These are phyloP conservation scores for Trametes gibbosa DNA, from an alignment of 768 basidiomycete genomes.

Conservation along the genomic window DNA sequence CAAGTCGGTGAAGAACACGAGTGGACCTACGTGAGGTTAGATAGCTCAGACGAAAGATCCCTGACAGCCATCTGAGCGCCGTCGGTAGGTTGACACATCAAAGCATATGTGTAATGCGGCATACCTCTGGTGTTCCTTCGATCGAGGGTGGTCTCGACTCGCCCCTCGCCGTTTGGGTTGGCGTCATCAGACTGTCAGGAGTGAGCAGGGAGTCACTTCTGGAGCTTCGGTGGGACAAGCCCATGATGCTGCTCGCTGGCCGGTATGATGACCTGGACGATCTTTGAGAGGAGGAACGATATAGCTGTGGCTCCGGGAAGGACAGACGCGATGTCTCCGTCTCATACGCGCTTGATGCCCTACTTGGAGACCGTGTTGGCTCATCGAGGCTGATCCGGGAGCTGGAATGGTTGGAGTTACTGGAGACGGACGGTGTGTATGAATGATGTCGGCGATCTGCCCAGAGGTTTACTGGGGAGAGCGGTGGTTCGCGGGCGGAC, in stretches of 20 bases:
- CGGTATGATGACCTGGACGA: constrained; percentile 19
- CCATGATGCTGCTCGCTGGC: neutral
- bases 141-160: constrained; percentile 29
- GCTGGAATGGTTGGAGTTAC: constrained; percentile 21
- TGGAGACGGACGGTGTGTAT: constrained; percentile 14
- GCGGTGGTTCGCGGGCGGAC: constrained; percentile 31
- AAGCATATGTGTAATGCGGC: neutral
- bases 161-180: constrained; percentile 15
- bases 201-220: constrained; percentile 25
- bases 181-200: constrained; percentile 13
- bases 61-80: constrained; percentile 15
- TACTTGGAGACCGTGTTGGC: constrained; percentile 32
- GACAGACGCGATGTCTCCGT: constrained; percentile 19
- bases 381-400: constrained; percentile 23
- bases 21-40: constrained; percentile 23
- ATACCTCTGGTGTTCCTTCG: constrained; percentile 28
- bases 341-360: constrained; percentile 40
- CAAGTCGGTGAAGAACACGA: neutral
- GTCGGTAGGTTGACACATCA: constrained; percentile 11
- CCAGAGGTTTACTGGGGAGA: constrained; percentile 35
- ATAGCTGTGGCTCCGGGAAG: constrained; percentile 30
- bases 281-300: constrained; percentile 26
- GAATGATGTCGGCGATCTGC: constrained; percentile 22
- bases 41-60: constrained; percentile 25
- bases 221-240: constrained; percentile 23